Percentiles rank a stretch among this genome's conserved stretches.
phyloP scores from a whole-genome alignment of 768 basidiomycete species.

The Termitomyces sp. region DNA sequence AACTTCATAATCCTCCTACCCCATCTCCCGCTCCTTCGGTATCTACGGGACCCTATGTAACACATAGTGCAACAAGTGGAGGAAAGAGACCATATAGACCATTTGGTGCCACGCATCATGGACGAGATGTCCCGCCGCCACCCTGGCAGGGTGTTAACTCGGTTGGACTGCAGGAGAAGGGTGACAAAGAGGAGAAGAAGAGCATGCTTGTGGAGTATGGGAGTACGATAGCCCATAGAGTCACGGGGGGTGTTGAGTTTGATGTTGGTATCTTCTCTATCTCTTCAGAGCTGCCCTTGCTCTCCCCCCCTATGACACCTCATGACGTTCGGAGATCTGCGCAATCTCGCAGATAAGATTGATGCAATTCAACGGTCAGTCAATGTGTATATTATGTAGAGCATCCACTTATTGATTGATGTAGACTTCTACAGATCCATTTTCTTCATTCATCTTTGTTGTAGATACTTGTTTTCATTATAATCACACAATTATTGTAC shows the following conservation, averaged over 20 bases:
- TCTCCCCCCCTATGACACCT: too few relatives aligned
- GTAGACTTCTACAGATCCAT: too few relatives aligned
- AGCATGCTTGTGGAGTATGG: slow-evolving; percentile 54
- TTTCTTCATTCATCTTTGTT: too few relatives aligned
- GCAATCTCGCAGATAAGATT: too few relatives aligned
- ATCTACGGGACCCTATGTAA: slow-evolving; percentile 16
- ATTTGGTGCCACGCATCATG: slow-evolving; percentile 42
- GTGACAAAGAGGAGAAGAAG: slow-evolving; percentile 48
- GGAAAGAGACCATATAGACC: slow-evolving; percentile 34
- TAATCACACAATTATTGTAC: too few relatives aligned
- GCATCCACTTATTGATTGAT: too few relatives aligned
- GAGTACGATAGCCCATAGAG: slow-evolving; percentile 58
- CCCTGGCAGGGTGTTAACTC: slow-evolving; percentile 32
- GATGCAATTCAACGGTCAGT: too few relatives aligned
- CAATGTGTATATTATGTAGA: too few relatives aligned
- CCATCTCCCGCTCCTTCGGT: slow-evolving; percentile 15
- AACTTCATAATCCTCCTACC: too few relatives aligned
- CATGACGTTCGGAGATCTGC: too few relatives aligned
- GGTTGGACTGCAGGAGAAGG: slow-evolving; percentile 42
- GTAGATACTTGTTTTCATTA: too few relatives aligned
- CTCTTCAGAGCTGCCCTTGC: too few relatives aligned
- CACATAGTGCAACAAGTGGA: not conserved
- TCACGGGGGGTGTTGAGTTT: slow-evolving; percentile 71
- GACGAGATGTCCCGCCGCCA: slow-evolving; percentile 34
- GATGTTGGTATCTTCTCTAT: slow-evolving; percentile 55